Base-by-base conservation (phyloP, 441 rosid species). In the Adansonia rubrostipa region DNA sequence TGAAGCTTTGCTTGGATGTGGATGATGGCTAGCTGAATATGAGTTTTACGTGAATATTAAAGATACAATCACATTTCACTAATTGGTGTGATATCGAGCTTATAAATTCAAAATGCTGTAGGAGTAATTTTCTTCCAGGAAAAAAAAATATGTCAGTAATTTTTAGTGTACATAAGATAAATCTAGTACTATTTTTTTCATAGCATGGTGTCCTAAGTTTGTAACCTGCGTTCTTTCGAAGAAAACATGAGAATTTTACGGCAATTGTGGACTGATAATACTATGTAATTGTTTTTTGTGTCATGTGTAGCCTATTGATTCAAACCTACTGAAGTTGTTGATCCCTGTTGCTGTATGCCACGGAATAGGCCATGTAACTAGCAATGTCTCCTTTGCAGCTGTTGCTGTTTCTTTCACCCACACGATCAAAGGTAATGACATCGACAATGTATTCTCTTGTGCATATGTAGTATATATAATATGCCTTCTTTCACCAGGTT, bases 381-480 rank as follows among this genome's bases (percentile, higher is more conserved):
- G 96, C 83, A 95, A 95, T 65, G 94, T 95, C 75, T 93, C 97
- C 9, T 93, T 95, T 78, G 97, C 99, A 0, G 99, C 99, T 3
- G 99, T 95, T 67, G 99, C 99, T 61, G 99, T 95, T 80, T 95
- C 99, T 67, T 95, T 95, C 91, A 90, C 97, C 19, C 99, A 93
- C 85, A 95, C 99, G 40, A 57, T 93, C 82, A 93, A 95, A 92
- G 99, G 99, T 92, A 65, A 70, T 44, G 5, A 9, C 48, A 51
- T 67, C 40, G 36, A 47, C 33, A 19, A 8, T 28, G 45, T 51
- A 28, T 71, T 71, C 60, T 51, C 61, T 28, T 69, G 58, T 13
- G 5, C 40, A 10, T n/a, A 15, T 40, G n/a, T 40, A 36, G 5
- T 10, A 70, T 14, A 15, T 65, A 36, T 8, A 13, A 57, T 47